Base-by-base conservation (phyloP, 179 eudicot genomes). In the Beta lomatogona region DNA sequence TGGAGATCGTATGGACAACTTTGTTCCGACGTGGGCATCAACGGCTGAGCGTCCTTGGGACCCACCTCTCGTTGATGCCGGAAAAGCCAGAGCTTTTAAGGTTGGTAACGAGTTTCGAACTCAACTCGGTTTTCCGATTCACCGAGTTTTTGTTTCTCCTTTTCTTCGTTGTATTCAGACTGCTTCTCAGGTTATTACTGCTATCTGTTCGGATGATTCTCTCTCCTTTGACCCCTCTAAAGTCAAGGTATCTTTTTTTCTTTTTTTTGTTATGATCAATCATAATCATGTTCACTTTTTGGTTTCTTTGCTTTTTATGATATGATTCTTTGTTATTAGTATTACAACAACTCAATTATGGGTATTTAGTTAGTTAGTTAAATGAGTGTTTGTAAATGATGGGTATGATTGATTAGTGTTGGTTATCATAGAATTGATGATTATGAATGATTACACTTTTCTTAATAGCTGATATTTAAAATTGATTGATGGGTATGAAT, bases 1-100 rank as follows among this genome's bases (percentile, higher is more conserved):
- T 86, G 98, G 98, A 31, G 97, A 95, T 77, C 91, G 98, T 13
- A 82, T 88, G 19, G 98, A 95, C 89, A 95, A 93, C 87, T 88
- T 88, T 87, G 95, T 89, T 63, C 90, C 90, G 0, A 58, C 77
- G 19, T 95, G 98, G 98, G 68, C 85, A 15, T 58, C 77, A 9
- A 82, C 85, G n/a, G 97, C 97, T 3, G 85, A 80, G 11, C 76
- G 93, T 50, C 96, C 92, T 9, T 95, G 97, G 97, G 98, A 95
- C 81, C 98, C 98, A 5, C 98, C 97, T 2, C 85, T 95, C 1
- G 76, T 78, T 11, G 88, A 88, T 0, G 91, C 81, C 25, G 98
- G 98, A 1, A 78, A 71, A 69, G 55, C 74, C 25, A 83, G 95
- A 63, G 95, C 98, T 5, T 91, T 83, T 59, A 75, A 76, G 18